Conservation (phyloP, 2,329 filamentous ascomycete species). For the Aspergillus neotritici region DNA sequence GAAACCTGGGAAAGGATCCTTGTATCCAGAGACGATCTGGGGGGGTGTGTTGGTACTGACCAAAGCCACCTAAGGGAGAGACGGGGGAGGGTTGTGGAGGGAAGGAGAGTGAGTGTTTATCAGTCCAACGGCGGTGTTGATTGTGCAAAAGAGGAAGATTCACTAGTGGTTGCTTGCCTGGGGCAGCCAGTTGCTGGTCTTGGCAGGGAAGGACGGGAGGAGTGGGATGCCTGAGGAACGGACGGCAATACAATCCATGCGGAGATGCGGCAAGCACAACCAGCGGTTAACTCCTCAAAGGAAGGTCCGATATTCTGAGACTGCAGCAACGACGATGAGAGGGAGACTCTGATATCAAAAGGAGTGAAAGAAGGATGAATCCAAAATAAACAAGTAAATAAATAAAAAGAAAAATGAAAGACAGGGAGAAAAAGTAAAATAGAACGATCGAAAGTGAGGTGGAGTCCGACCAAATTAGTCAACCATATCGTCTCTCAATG, state of each 20-base stretch:
- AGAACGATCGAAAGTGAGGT: constrained; percentile 8
- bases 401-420: constrained; percentile 6
- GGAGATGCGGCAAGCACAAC: background rate
- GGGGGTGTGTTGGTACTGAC: too few relatives aligned
- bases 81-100: background rate
- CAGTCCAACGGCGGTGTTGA: too few relatives aligned
- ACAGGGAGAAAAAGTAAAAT: constrained; percentile 12
- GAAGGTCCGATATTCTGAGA: too few relatives aligned
- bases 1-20: background rate
- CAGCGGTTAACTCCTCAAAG: too few relatives aligned
- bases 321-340: background rate
- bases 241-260: background rate
- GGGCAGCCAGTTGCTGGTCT: too few relatives aligned
- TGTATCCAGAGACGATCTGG: too few relatives aligned
- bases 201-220: too few relatives aligned
- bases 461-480: constrained; percentile 4
- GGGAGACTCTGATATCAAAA: constrained; percentile 13
- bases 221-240: too few relatives aligned
- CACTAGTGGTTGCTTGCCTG: too few relatives aligned
- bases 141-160: too few relatives aligned
- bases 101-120: too few relatives aligned
- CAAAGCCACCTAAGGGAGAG: background rate
- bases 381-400: constrained; percentile 2
- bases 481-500: background rate
- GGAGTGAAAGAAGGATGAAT: constrained; percentile 6